phyloP scores from a whole-genome alignment of 2,329 filamentous ascomycete species.

The Podosphaera aphanis region DNA sequence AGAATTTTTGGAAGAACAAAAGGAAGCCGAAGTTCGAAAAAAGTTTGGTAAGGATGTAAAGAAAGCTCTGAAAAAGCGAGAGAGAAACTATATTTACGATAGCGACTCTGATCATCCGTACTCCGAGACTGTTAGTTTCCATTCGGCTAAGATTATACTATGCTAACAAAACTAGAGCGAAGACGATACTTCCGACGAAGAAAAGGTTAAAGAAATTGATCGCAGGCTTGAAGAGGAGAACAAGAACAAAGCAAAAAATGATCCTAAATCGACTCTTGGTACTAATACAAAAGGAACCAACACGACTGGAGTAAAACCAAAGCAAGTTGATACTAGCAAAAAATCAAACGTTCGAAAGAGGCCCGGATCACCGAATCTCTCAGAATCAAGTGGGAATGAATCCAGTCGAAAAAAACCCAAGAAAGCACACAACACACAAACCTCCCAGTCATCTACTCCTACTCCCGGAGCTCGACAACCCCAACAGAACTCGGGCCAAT shows the following conservation, averaged over 20 bases:
- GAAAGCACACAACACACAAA: conserved; percentile 31
- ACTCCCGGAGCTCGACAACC: conserved; percentile 19
- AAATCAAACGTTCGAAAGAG: conserved; percentile 43
- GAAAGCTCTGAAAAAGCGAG: conserved; percentile 62
- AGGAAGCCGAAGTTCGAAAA: conserved; percentile 45
- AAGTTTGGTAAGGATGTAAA: conserved; percentile 53
- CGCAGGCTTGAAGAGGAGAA: conserved; percentile 34
- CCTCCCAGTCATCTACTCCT: conserved; percentile 24
- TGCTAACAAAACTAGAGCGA: conserved; percentile 23
- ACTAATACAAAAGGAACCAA: conserved; percentile 46
- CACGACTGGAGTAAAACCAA: conserved; percentile 35
- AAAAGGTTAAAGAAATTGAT: conserved; percentile 42
- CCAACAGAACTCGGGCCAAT: conserved; percentile 8
- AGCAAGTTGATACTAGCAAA: conserved; percentile 26
- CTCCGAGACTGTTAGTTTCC: conserved; percentile 24
- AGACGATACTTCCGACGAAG: conserved; percentile 23
- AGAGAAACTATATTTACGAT: conserved; percentile 71
- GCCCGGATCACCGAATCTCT: conserved; percentile 63
- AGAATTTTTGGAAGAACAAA: conserved; percentile 44
- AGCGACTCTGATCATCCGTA: conserved; percentile 41
- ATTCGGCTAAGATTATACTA: conserved; percentile 4
- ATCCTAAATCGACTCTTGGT: conserved; percentile 22
- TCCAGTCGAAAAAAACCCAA: conserved; percentile 60
- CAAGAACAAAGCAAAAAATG: conserved; percentile 26
- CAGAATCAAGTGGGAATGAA: conserved; percentile 75